phyloP scores from a whole-genome alignment of 441 rosid genomes.

The Croton laevigatus region DNA sequence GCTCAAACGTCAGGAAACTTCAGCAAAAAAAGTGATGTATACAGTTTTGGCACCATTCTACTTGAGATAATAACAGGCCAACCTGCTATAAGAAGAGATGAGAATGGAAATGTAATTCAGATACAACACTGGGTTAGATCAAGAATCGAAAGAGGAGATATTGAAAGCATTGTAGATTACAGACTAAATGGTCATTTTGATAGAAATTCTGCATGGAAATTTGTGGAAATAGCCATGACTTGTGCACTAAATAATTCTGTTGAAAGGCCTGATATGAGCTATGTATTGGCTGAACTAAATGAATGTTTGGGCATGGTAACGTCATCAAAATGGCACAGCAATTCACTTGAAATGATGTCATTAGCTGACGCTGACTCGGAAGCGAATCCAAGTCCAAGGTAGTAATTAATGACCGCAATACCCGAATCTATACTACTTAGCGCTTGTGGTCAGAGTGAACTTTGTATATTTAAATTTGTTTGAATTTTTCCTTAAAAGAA shows the following conservation, averaged over 20 bases:
- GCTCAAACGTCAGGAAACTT: slow-evolving; percentile 26
- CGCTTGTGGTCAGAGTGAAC: too few species aligned
- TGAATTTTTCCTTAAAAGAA: too few species aligned
- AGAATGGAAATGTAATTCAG: slow-evolving; percentile 1
- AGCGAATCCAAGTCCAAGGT: too few species aligned
- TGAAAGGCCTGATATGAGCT: slow-evolving; percentile 38
- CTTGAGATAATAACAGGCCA: slow-evolving; percentile 42
- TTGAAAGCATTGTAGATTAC: slow-evolving; percentile 35
- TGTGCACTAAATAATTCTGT: slow-evolving; percentile 29
- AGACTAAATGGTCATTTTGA: slow-evolving; percentile 33
- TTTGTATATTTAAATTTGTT: too few species aligned
- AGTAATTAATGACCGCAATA: too few species aligned
- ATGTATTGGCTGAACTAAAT: slow-evolving; percentile 36
- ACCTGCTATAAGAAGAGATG: slow-evolving; percentile 26
- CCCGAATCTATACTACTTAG: too few species aligned
- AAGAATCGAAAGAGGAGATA: slow-evolving; percentile 36
- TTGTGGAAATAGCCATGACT: slow-evolving; percentile 41
- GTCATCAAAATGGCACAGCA: too few species aligned
- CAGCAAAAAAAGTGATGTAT: slow-evolving; percentile 39
- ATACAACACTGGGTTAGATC: slow-evolving; percentile 32
- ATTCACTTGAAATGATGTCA: too few species aligned
- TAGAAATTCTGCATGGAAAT: slow-evolving; percentile 37
- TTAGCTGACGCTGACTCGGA: too few species aligned
- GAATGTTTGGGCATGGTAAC: slow-evolving; percentile 36
- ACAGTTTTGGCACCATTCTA: slow-evolving; percentile 40